Evolutionary conservation across 352 stramenopile genomes (phyloP).

Genomic region (Pythium biforme): DNA sequence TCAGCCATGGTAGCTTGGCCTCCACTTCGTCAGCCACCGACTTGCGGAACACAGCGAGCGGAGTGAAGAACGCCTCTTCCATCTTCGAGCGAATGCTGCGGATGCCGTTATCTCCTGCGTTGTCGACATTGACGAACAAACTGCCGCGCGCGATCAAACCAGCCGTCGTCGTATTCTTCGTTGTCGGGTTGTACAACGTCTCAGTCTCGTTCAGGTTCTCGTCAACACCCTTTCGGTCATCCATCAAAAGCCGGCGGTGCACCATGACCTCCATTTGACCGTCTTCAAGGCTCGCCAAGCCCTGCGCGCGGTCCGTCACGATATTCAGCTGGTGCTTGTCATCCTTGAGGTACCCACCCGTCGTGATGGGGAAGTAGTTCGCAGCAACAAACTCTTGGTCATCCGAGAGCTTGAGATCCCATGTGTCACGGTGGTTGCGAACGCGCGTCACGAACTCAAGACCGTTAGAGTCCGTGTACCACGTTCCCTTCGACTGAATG

Average conservation of each 20-base stretch:
- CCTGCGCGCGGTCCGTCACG: conserved; percentile 92
- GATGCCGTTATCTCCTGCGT: conserved; percentile 46
- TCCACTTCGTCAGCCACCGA: conserved; percentile 31
- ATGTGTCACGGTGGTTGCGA: conserved; percentile 88
- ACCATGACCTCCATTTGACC: conserved; percentile 98
- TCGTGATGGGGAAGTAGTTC: conserved; percentile 98
- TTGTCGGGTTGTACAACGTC: conserved; percentile 61
- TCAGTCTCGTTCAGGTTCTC: conserved; percentile 94
- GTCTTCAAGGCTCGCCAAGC: conserved; percentile 87
- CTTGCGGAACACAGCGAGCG: conserved; percentile 57
- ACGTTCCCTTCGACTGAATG: conserved; percentile 49
- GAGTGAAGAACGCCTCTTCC: conserved; percentile 67
- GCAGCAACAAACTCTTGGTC: conserved; percentile 92
- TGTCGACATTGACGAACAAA: conserved; percentile 71
- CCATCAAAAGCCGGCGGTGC: conserved; percentile 90
- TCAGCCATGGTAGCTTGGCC: conserved; percentile 67
- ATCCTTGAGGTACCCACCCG: conserved; percentile 93
- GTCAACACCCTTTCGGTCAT: conserved; percentile 93
- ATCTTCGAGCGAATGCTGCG: conserved; percentile 56
- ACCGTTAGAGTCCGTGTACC: conserved; percentile 96
- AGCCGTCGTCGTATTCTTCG: conserved; percentile 54
- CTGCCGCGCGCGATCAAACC: conserved; percentile 68
- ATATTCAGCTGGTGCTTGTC: conserved; percentile 79
- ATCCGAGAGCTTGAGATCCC: conserved; percentile 85
- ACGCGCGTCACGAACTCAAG: conserved; percentile 92